A percentile compares a stretch with the other conserved stretches of the same genome.
These are phyloP conservation scores for Plectranthus barbatus DNA, from an alignment of 257 asterid species.

Conservation along the genomic window DNA sequence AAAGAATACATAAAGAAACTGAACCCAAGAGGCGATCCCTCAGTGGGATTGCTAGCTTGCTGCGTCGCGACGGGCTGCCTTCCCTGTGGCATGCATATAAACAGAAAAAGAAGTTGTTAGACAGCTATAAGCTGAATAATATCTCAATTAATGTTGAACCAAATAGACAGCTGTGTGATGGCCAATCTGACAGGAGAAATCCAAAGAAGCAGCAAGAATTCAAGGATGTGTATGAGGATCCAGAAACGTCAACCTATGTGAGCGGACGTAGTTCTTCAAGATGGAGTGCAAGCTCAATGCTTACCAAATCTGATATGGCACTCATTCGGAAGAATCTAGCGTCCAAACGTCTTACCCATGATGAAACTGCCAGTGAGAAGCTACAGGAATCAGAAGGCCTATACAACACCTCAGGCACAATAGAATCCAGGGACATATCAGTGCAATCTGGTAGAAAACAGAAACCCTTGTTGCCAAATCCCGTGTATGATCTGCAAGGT, in stretches of 20 bases:
- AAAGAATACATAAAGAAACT: slow-evolving; percentile 33
- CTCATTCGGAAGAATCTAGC: slow-evolving; percentile 39
- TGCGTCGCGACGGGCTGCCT: slow-evolving; percentile 53
- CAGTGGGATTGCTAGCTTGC: slow-evolving; percentile 53
- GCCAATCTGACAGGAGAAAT: slow-evolving; percentile 22
- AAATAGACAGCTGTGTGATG: slow-evolving; percentile 20
- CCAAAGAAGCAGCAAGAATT: slow-evolving; percentile 29
- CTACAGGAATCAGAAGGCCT: slow-evolving; percentile 23
- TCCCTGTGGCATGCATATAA: slow-evolving; percentile 25
- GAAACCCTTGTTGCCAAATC: slow-evolving; percentile 18
- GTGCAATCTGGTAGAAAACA: slow-evolving; percentile 30
- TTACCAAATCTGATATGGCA: slow-evolving; percentile 33
- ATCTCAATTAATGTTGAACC: slow-evolving; percentile 11
- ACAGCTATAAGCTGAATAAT: slow-evolving; percentile 20
- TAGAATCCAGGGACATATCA: slow-evolving; percentile 27
- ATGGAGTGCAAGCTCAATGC: slow-evolving; percentile 38
- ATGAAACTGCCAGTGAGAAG: slow-evolving; percentile 22
- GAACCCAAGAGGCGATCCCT: slow-evolving; percentile 48
- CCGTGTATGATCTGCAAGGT: slow-evolving; percentile 25
- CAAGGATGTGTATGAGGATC: slow-evolving; percentile 48
- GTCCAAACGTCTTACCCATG: slow-evolving; percentile 24
- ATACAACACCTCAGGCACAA: slow-evolving; percentile 22
- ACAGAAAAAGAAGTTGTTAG: slow-evolving; percentile 27
- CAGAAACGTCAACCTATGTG: slow-evolving; percentile 41
- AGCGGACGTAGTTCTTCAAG: slow-evolving; percentile 36